Conservation (phyloP, 2,329 filamentous ascomycete species). For the Trichophyton equinum region DNA sequence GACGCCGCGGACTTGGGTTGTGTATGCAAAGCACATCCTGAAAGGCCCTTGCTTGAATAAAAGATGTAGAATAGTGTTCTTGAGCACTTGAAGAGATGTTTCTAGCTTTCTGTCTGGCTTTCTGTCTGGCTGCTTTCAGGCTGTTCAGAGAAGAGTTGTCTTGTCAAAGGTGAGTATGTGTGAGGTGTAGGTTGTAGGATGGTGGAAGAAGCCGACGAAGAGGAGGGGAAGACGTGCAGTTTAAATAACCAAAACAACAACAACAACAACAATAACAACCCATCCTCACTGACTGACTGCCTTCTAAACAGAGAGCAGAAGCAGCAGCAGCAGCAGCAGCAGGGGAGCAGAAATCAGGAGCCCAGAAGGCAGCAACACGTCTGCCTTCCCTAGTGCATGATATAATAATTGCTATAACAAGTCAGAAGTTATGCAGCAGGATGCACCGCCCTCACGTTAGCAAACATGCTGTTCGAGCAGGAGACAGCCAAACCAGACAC, state of each 20-base stretch:
- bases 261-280: neutral
- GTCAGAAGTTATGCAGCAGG: neutral
- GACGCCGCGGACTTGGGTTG: neutral
- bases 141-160: neutral
- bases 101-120: neutral
- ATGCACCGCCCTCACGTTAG: conserved; percentile 2
- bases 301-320: neutral
- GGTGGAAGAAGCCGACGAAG: neutral
- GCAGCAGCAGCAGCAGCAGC: neutral
- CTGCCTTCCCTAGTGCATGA: neutral
- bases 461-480: neutral
- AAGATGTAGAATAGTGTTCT: neutral
- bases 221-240: neutral
- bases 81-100: neutral
- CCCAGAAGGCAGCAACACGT: neutral
- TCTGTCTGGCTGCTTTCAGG: neutral
- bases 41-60: neutral
- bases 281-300: neutral
- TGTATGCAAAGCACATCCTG: neutral
- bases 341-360: neutral
- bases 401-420: neutral
- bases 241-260: neutral
- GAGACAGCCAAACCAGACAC: neutral
- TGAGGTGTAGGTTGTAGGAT: neutral
- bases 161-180: neutral